Evolutionary conservation across 306 rosid species (phyloP), one percentile per base, ranked within the genome.

Genomic region (Ormosia semicastrata): DNA sequence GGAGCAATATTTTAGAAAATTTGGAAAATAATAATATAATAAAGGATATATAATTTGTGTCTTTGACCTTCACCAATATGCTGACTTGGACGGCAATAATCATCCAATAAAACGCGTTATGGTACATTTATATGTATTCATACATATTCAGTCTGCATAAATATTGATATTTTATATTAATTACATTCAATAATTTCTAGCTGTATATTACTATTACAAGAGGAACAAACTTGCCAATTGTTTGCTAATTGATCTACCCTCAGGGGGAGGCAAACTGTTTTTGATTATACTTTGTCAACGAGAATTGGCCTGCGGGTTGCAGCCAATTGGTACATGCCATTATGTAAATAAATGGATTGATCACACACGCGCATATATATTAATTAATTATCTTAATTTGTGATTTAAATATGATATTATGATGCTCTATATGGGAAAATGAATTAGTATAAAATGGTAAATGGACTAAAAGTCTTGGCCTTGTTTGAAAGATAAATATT

Each of bases 11-110:
- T 58, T 58, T 43, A 15, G 29, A 66, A 58, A n/a, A n/a, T n/a
- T n/a, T n/a, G n/a, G n/a, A n/a, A n/a, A n/a, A n/a, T n/a, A n/a
- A n/a, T n/a, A n/a, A n/a, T n/a, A n/a, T n/a, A n/a, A n/a, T n/a
- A n/a, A n/a, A n/a, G n/a, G n/a, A n/a, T n/a, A n/a, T n/a, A n/a
- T n/a, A n/a, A 65, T 59, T 14, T 46, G 7, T 72, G 63, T 56
- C 76, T 10, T 72, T 80, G 82, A 80, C 79, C 67, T 76, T 62
- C 44, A 14, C 33, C 43, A 33, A 54, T 10, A 3, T 60, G 69
- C 36, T 80, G 80, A 71, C 83, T 81, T 64, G 36, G 62, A 67
- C 76, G 80, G 60, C 67, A 81, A 79, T 36, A 59, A 60, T 68
- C 43, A 72, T 58, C 60, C 54, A 39, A 56, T 65, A 34, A 29